Percentiles rank a stretch among this genome's conserved stretches.
Conservation (phyloP, 1,284 basidiomycete genomes). For the Ceratobasidium sp. region DNA sequence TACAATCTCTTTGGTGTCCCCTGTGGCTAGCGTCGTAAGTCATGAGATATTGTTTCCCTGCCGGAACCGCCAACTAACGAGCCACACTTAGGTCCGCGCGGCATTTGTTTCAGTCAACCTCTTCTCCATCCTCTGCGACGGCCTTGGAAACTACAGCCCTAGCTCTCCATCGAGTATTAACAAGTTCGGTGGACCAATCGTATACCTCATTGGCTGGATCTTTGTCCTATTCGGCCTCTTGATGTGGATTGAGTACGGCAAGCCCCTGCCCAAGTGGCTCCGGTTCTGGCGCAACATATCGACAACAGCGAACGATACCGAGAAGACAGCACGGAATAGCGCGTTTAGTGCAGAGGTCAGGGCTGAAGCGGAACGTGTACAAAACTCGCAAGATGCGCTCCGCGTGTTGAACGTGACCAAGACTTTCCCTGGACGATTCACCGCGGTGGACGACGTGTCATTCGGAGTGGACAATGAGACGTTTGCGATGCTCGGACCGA, state of each 20-base stretch:
- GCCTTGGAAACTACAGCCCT: constrained; percentile 64
- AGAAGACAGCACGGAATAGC: background rate
- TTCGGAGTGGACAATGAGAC: constrained; percentile 76
- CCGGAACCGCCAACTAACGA: constrained; percentile 22
- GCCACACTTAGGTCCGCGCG: constrained; percentile 64
- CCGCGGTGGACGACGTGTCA: constrained; percentile 79
- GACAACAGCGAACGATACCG: constrained; percentile 18
- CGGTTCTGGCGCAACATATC: constrained; percentile 24
- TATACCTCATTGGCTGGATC: constrained; percentile 74
- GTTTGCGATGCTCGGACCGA: constrained; percentile 82
- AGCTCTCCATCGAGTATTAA: constrained; percentile 67
- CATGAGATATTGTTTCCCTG: background rate
- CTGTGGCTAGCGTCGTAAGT: constrained; percentile 76
- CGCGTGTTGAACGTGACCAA: constrained; percentile 75
- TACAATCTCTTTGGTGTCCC: constrained; percentile 74
- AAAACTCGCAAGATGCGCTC: constrained; percentile 67
- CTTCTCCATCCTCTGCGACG: constrained; percentile 80
- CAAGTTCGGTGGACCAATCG: constrained; percentile 79
- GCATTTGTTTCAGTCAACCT: constrained; percentile 80
- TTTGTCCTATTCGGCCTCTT: constrained; percentile 70
- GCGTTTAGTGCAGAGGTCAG: constrained; percentile 63
- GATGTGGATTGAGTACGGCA: constrained; percentile 73
- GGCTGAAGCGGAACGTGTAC: constrained; percentile 67
- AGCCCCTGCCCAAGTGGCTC: constrained; percentile 54
- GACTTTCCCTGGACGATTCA: constrained; percentile 65